Evolutionary conservation across 129 eudicot genomes (phyloP).

Genomic region (Heracleum sosnowskyi): DNA sequence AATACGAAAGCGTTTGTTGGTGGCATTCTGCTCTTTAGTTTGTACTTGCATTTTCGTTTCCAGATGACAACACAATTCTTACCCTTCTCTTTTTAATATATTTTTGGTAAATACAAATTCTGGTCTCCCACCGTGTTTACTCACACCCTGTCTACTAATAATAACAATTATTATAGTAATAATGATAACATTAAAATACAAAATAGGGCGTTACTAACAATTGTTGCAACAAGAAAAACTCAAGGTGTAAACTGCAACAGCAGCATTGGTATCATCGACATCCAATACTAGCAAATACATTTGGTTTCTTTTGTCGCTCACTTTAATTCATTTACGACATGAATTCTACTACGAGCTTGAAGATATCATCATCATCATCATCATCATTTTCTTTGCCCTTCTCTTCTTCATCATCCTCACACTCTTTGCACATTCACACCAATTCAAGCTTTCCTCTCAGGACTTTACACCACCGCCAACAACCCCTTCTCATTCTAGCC

Average conservation of each 20-base stretch:
- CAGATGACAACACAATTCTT: not conserved
- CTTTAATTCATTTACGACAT: constrained; percentile 1
- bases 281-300: too few relatives aligned
- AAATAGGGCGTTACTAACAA: not conserved
- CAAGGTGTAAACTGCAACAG: not conserved
- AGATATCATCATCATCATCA: constrained; percentile 22
- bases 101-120: not conserved
- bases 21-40: not conserved
- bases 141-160: not conserved
- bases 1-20: not conserved
- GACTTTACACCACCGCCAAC: not conserved
- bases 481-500: not conserved
- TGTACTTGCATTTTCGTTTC: not conserved
- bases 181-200: too few relatives aligned
- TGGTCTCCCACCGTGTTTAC: not conserved
- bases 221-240: not conserved
- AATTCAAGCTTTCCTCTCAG: constrained; percentile 5
- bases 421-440: not conserved
- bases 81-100: not conserved
- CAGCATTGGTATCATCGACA: not conserved
- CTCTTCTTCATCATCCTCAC: constrained; percentile 1
- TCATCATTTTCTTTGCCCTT: constrained; percentile 15
- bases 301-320: too few relatives aligned
- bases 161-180: too few relatives aligned
- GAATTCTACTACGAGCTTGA: constrained; percentile 19